Evolutionary conservation across 805 yeast genomes (phyloP), one percentile per base, ranked within the genome.

Genomic region (Yarrowia sp.): DNA sequence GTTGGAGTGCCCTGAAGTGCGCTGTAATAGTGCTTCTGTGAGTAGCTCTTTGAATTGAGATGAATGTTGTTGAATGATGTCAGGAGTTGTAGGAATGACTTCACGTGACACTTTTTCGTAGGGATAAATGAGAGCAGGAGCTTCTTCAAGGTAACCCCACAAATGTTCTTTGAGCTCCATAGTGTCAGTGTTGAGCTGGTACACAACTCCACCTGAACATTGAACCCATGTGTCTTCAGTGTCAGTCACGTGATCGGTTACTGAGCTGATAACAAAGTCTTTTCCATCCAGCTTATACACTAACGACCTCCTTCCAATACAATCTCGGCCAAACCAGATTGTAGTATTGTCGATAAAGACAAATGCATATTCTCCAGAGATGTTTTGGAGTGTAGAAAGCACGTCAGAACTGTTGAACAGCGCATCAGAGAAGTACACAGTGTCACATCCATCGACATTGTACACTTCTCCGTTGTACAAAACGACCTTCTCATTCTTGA

Each of bases 381-480:
- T 69, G 1, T 58, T 62, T 8, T 76, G 72, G 1, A 90, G 71
- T 0, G 84, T 76, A 1, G 74, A 67, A 1, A 77, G 55, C 2
- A 87, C 74, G 22, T 84, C 80, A 1, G 67, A 33, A 7, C 64
- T 64, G 11, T 68, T 60, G 35, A 89, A 72, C 35, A 70, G 70
- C 4, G 43, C 17, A 0, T 77, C 70, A 55, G 78, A 76, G 6
- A 90, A 75, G 68, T 74, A 88, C 3, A 74, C 78, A 0, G 96
- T 86, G 74, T 92, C 98, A 72, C 89, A 89, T 0, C 78, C 75
- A 3, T 42, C 51, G 11, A 32, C 64, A 18, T 87, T 87, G 74
- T 95, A 95, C 10, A 95, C 75, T 71, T 95, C 98, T 0, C 99
- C 99, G 73, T 96, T 95, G 76, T 88, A 93, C 72, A 91, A 96